phyloP scores from a whole-genome alignment of 2,329 filamentous ascomycete species.

The Fusarium sambucinum region DNA sequence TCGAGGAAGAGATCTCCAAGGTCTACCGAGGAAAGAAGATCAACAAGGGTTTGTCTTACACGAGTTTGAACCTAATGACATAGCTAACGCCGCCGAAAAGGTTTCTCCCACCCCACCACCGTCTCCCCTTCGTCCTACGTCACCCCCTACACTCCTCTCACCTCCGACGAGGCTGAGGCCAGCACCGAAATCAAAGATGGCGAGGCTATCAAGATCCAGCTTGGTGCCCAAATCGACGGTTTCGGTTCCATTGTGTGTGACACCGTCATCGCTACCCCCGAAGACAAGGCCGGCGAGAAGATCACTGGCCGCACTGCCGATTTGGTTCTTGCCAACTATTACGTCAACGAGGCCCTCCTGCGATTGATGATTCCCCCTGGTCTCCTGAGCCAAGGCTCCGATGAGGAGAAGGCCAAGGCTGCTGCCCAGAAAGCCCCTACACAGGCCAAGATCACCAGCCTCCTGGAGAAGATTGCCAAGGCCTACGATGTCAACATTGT shows the following conservation, averaged over 20 bases:
- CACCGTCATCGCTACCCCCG: slow-evolving; percentile 79
- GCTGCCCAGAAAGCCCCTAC: slow-evolving; percentile 83
- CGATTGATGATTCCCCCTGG: slow-evolving; percentile 93
- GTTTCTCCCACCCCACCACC: slow-evolving; percentile 93
- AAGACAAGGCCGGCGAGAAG: slow-evolving; percentile 70
- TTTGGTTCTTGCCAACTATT: slow-evolving; percentile 89
- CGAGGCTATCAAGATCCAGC: slow-evolving; percentile 95
- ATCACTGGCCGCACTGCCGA: slow-evolving; percentile 85
- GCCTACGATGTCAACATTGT: slow-evolving; percentile 92
- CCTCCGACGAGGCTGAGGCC: slow-evolving; percentile 87
- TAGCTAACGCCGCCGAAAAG: slow-evolving; percentile 57
- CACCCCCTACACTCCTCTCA: slow-evolving; percentile 95
- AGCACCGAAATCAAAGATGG: slow-evolving; percentile 81
- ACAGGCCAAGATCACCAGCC: slow-evolving; percentile 85
- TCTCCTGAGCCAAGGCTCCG: slow-evolving; percentile 81
- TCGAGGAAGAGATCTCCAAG: slow-evolving; percentile 93
- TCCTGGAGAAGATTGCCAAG: slow-evolving; percentile 93
- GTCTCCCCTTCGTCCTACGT: slow-evolving; percentile 94
- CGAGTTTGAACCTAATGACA: background rate
- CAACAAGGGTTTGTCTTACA: slow-evolving; percentile 76
- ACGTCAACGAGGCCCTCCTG: slow-evolving; percentile 94
- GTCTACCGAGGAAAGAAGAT: slow-evolving; percentile 99
- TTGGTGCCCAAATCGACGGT: slow-evolving; percentile 98
- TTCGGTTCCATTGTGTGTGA: slow-evolving; percentile 97
- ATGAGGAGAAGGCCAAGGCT: slow-evolving; percentile 96